phyloP scores from a whole-genome alignment of 805 yeast species.

The Nakazawaea laoshanensis region DNA sequence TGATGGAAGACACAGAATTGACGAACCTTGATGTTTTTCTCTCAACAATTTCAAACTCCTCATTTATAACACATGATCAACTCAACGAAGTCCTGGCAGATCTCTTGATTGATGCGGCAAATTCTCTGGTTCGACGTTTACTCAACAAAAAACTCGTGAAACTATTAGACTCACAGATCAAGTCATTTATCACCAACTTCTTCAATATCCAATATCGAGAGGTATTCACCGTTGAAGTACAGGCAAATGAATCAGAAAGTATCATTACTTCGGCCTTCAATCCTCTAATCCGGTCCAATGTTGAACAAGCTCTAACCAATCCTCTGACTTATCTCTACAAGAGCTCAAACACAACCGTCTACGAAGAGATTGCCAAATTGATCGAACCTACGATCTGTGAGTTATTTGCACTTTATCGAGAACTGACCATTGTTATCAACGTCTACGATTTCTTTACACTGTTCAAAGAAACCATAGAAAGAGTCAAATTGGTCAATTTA shows the following conservation, averaged over 20 bases:
- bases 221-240: constrained; percentile 27
- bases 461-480: constrained; percentile 31
- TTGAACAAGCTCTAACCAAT: constrained; percentile 32
- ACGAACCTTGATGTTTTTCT: constrained; percentile 3
- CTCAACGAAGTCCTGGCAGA: constrained; percentile 1
- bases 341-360: neutral
- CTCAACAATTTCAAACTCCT: neutral
- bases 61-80: constrained; percentile 7
- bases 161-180: constrained; percentile 1
- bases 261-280: constrained; percentile 25
- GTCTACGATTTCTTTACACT: constrained; percentile 25
- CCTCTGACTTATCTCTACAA: constrained; percentile 21
- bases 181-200: neutral
- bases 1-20: neutral
- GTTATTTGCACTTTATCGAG: constrained; percentile 65
- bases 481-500: constrained; percentile 16
- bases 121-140: too few relatives aligned
- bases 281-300: constrained; percentile 33
- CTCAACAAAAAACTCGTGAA: constrained; percentile 1
- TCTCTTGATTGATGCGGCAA: neutral
- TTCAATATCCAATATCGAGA: constrained; percentile 27
- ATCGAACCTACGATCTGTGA: constrained; percentile 47
- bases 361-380: constrained; percentile 20
- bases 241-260: constrained; percentile 8
- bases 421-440: constrained; percentile 54